Evolutionary conservation across 2,329 filamentous ascomycete species (phyloP).

Genomic region (Aspergillus sp.): DNA sequence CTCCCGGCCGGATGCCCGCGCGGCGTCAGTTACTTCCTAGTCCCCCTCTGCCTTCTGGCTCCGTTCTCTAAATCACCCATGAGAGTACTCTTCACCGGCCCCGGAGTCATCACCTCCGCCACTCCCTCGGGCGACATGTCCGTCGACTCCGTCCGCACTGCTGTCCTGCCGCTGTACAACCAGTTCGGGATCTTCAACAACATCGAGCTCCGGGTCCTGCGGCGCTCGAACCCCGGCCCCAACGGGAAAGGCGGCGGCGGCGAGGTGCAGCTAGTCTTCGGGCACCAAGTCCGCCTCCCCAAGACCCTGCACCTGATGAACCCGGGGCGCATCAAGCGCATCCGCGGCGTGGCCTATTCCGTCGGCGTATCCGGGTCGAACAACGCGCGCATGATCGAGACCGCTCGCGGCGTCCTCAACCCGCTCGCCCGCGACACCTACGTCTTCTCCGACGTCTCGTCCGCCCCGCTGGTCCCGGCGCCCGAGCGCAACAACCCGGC

Average conservation of each 20-base stretch:
- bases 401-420: constrained; percentile 79
- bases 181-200: constrained; percentile 81
- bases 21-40: constrained; percentile 83
- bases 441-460: constrained; percentile 62
- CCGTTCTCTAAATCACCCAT: constrained; percentile 88
- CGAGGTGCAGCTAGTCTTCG: constrained; percentile 86
- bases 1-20: constrained; percentile 67
- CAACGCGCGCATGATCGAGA: constrained; percentile 90
- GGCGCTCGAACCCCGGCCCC: constrained; percentile 65
- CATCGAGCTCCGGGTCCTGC: constrained; percentile 76
- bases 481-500: constrained; percentile 57
- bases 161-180: constrained; percentile 79
- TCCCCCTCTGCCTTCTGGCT: constrained; percentile 79
- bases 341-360: constrained; percentile 87
- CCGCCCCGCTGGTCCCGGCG: constrained; percentile 53
- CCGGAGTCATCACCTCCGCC: constrained; percentile 82
- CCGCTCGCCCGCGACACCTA: constrained; percentile 80
- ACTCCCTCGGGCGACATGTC: constrained; percentile 80
- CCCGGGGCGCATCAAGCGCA: constrained; percentile 74
- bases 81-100: constrained; percentile 81
- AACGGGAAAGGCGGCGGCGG: constrained; percentile 75
- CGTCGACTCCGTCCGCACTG: constrained; percentile 86
- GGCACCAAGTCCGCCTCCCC: constrained; percentile 82
- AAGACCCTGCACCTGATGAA: constrained; percentile 86
- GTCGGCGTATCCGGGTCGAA: constrained; percentile 87